A percentile compares a stretch with the other conserved stretches of the same genome.
Evolutionary conservation across 2,329 filamentous ascomycete genomes (phyloP).

Genomic region (Pleomassaria siparia): DNA sequence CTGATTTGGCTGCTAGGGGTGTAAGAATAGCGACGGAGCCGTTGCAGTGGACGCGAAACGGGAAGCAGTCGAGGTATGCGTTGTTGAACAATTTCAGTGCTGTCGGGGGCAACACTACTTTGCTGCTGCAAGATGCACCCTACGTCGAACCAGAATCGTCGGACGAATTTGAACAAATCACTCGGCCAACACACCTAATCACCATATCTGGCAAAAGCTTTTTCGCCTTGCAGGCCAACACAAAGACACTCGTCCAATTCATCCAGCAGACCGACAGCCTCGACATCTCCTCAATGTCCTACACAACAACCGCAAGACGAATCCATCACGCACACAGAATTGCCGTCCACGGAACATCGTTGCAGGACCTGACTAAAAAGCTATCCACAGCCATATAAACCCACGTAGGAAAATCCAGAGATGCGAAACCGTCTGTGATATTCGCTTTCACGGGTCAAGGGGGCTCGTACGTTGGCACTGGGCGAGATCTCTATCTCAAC

Average conservation of each 20-base stretch:
- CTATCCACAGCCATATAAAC: too few species aligned
- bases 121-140: slow-evolving; percentile 7
- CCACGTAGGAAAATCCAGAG: neutral
- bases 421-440: slow-evolving; percentile 7
- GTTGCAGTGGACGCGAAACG: neutral
- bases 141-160: too few species aligned
- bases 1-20: slow-evolving; percentile 58
- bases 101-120: slow-evolving; percentile 63
- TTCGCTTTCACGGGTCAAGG: slow-evolving; percentile 46
- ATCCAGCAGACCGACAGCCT: slow-evolving; percentile 7
- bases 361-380: slow-evolving; percentile 6
- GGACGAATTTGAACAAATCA: too few species aligned
- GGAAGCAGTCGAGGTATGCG: neutral
- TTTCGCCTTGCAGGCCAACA: slow-evolving; percentile 14
- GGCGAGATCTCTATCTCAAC: slow-evolving; percentile 10
- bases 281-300: too few species aligned
- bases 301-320: slow-evolving; percentile 22
- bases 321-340: slow-evolving; percentile 16
- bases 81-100: slow-evolving; percentile 47
- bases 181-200: slow-evolving; percentile 1
- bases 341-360: slow-evolving; percentile 3
- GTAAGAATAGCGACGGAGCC: slow-evolving; percentile 59
- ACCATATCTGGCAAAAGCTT: too few species aligned
- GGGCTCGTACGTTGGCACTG: slow-evolving; percentile 17
- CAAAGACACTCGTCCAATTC: slow-evolving; percentile 8